A percentile compares a stretch with the other conserved stretches of the same genome.
Conservation (phyloP, 2,329 filamentous ascomycete genomes). For the Chaetothyriales sp. region DNA sequence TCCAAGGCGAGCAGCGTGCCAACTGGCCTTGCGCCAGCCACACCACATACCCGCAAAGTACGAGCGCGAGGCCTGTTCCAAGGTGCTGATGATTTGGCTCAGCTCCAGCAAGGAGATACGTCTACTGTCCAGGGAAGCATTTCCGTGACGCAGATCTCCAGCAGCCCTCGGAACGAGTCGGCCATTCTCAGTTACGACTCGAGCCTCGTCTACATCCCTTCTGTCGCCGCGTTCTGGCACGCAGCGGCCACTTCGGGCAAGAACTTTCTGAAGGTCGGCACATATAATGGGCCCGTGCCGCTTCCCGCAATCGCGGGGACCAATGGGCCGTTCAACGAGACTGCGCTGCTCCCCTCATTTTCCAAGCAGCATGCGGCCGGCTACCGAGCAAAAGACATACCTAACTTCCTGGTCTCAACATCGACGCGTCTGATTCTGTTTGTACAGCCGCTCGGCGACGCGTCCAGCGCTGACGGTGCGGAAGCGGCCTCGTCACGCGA, state of each 20-base stretch:
- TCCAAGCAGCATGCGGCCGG: neutral
- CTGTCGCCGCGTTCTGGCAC: conserved; percentile 32
- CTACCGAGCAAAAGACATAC: neutral
- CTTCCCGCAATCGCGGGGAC: conserved; percentile 2
- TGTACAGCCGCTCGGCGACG: conserved; percentile 5
- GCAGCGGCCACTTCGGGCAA: conserved; percentile 24
- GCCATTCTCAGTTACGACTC: conserved; percentile 31
- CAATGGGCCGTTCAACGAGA: neutral
- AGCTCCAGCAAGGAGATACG: conserved; percentile 28
- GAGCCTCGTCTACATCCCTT: conserved; percentile 30
- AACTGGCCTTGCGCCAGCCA: conserved; percentile 30
- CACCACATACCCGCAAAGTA: conserved; percentile 34
- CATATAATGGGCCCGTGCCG: conserved; percentile 24
- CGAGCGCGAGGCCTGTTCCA: conserved; percentile 31
- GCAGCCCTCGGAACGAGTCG: conserved; percentile 26
- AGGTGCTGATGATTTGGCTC: conserved; percentile 21
- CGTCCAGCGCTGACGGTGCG: neutral
- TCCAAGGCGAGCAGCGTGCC: conserved; percentile 1
- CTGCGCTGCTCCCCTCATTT: neutral
- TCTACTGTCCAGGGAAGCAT: conserved; percentile 10
- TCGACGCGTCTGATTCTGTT: conserved; percentile 11
- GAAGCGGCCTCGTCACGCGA: neutral
- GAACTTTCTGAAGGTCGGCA: conserved; percentile 27
- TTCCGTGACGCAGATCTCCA: conserved; percentile 19
- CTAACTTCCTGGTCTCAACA: conserved; percentile 12